Percentiles rank a stretch among this genome's conserved stretches.
These are phyloP conservation scores for Alnus glutinosa DNA, from an alignment of 306 rosid species.

Conservation along the genomic window DNA sequence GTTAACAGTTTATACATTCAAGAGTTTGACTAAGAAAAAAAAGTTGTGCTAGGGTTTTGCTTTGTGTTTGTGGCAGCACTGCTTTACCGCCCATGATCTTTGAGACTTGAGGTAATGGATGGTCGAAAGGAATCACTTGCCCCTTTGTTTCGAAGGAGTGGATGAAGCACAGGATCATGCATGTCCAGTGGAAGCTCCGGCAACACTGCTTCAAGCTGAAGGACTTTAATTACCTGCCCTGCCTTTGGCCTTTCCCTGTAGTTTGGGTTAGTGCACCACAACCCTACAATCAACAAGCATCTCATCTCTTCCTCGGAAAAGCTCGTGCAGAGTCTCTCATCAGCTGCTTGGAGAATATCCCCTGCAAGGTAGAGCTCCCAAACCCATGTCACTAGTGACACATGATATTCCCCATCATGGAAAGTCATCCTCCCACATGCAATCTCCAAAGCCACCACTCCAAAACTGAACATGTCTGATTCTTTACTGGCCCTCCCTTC, in stretches of 20 bases:
- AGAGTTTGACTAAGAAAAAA: too few species aligned
- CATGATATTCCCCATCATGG: slow-evolving; percentile 39
- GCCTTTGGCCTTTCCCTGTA: slow-evolving; percentile 45
- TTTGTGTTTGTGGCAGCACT: not conserved
- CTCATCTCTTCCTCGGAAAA: slow-evolving; percentile 35
- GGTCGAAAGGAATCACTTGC: not conserved
- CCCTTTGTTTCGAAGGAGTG: not conserved
- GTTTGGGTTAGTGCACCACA: slow-evolving; percentile 47
- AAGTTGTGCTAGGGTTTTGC: too few species aligned
- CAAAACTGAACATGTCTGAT: slow-evolving; percentile 61
- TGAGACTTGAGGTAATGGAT: slow-evolving; percentile 28
- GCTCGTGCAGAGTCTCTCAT: slow-evolving; percentile 25
- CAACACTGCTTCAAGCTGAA: slow-evolving; percentile 30
- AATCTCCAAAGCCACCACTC: slow-evolving; percentile 62
- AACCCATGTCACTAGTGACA: slow-evolving; percentile 33
- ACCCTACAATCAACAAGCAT: slow-evolving; percentile 36
- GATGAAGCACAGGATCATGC: slow-evolving; percentile 24
- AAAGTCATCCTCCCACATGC: slow-evolving; percentile 57
- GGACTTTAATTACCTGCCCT: slow-evolving; percentile 44
- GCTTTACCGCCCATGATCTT: slow-evolving; percentile 25
- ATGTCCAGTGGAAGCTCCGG: slow-evolving; percentile 42
- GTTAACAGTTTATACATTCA: too few species aligned
- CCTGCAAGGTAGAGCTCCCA: slow-evolving; percentile 43
- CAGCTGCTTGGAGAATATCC: slow-evolving; percentile 35
- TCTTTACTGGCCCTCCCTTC: slow-evolving; percentile 49